Base-by-base conservation (phyloP, 2,329 filamentous ascomycete genomes). In the Xylariaceae sp. region DNA sequence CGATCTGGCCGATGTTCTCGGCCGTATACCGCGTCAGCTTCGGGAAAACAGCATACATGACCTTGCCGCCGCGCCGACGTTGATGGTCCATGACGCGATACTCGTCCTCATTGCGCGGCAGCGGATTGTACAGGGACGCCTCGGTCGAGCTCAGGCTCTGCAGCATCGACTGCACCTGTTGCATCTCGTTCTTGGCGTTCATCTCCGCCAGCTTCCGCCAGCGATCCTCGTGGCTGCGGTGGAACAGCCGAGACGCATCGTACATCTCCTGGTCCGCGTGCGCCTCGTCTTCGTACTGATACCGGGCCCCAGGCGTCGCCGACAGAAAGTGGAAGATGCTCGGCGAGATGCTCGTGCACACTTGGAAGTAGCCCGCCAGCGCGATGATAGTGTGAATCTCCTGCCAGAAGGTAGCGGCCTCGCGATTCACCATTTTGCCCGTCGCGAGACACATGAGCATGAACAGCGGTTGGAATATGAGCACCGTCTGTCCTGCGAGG, bases 401-500 rank as follows among this genome's bases (percentile, higher is more conserved):
- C 37, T 68, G 65, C 57, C 63, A 62, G 62, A 71, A 68, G 4
- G 44, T 2, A 13, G 62, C 52, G 13, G 55, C 54, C 49, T 47
- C 23, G 18, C n/a, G 5, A 1, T 11, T 15, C 34, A 52, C 23
- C 37, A 54, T 6, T n/a, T 51, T 8, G 47, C 52, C 53, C 7
- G 51, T 45, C 17, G 58, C 65, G 44, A 63, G 56, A n/a, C 56
- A 50, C 59, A 64, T 56, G 23, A 76, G 56, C 51, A 75, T 63
- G 61, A 76, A 73, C 4, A 71, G 61, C 1, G 76, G 76, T 23
- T 76, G 65, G 44, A 78, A 70, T 42, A 77, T 63, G 9, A 66
- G 59, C 3, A 70, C 64, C 2, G 72, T 65, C 58, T 72, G 68
- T 1, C 70, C 66, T 1, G 75, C 63, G 23, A 76, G 62, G 11